phyloP scores from a whole-genome alignment of 164 flowering plant genomes.

The Sextonia rubra region DNA sequence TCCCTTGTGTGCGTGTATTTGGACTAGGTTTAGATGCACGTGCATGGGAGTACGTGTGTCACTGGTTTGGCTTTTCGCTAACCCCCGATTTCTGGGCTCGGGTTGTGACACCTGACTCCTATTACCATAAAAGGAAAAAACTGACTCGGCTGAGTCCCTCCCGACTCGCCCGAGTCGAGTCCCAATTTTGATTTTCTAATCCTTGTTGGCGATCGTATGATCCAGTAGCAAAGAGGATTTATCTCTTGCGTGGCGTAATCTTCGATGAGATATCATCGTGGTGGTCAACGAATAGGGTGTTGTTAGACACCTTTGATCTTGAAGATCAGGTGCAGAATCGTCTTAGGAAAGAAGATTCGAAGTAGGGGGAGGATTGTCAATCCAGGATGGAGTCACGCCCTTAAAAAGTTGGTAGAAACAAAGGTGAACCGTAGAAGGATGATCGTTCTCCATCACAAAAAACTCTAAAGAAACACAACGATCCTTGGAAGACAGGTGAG shows the following conservation, averaged over 20 bases:
- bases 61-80: too few species aligned
- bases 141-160: too few species aligned
- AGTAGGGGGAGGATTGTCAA: not conserved
- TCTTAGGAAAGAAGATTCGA: not conserved
- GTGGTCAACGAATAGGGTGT: not conserved
- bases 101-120: too few species aligned
- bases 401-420: not conserved
- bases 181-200: too few species aligned
- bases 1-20: too few species aligned
- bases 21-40: too few species aligned
- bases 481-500: not conserved
- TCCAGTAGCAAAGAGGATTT: not conserved
- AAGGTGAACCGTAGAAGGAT: not conserved
- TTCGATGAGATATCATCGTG: not conserved
- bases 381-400: not conserved
- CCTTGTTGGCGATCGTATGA: not conserved
- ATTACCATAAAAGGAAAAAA: too few species aligned
- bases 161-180: too few species aligned
- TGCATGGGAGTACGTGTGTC: too few species aligned
- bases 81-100: too few species aligned
- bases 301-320: not conserved
- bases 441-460: not conserved
- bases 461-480: not conserved
- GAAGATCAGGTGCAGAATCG: not conserved
- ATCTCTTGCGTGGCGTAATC: not conserved